These are phyloP conservation scores for Heliamphora pulchella DNA, from an alignment of 179 eudicot genomes.

Conservation along the genomic window DNA sequence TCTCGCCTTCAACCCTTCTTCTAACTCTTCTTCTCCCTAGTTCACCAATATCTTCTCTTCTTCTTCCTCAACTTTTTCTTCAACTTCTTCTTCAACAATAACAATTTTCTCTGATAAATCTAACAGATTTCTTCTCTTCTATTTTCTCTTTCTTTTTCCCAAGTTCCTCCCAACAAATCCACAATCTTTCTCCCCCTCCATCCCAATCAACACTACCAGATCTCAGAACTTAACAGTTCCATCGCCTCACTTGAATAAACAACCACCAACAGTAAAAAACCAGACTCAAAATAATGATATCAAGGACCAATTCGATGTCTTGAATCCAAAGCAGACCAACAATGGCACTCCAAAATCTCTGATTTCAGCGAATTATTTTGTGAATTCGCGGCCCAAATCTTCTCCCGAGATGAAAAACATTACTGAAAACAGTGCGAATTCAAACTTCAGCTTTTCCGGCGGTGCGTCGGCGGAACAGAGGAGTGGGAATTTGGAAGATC, in stretches of 20 bases:
- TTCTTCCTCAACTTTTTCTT: constrained; percentile 15
- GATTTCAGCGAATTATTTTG: too few relatives aligned
- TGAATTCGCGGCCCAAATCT: too few relatives aligned
- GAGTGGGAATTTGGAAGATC: too few relatives aligned
- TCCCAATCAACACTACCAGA: constrained; percentile 18
- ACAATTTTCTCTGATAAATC: constrained; percentile 21
- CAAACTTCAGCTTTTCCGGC: too few relatives aligned
- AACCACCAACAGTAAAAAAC: too few relatives aligned
- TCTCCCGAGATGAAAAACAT: too few relatives aligned
- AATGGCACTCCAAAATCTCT: too few relatives aligned
- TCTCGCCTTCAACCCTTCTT: constrained; percentile 48
- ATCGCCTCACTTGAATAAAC: constrained; percentile 13
- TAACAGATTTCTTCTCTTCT: constrained; percentile 54
- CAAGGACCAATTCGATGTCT: too few relatives aligned
- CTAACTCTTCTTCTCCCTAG: constrained; percentile 58
- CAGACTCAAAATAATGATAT: too few relatives aligned
- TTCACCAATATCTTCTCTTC: constrained; percentile 40
- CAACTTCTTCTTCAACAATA: constrained; percentile 14
- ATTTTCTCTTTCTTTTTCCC: constrained; percentile 39
- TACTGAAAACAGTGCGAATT: too few relatives aligned
- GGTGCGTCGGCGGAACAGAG: too few relatives aligned
- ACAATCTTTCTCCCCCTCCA: constrained; percentile 10
- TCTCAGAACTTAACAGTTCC: constrained; percentile 25
- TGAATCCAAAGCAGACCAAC: too few relatives aligned
- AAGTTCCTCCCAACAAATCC: constrained; percentile 27